A percentile compares a stretch with the other conserved stretches of the same genome.
phyloP scores from a whole-genome alignment of 352 stramenopile genomes.

The Thalassiosira mediterranea region DNA sequence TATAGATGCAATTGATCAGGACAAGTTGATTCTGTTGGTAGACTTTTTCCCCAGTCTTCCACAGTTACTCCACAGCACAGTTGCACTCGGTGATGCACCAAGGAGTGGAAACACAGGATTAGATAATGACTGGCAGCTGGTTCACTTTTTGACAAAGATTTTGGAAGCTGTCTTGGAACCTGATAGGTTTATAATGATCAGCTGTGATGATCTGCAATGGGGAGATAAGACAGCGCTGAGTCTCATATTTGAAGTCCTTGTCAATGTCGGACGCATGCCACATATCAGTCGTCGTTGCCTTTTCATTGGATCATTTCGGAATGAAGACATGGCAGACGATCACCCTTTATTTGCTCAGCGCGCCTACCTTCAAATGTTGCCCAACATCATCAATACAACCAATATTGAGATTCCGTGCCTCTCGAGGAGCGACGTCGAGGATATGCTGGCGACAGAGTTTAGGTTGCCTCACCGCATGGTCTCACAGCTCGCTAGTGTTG shows the following conservation, averaged over 20 bases:
- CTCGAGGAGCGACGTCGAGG: constrained; percentile 30
- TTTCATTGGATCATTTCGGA: background rate
- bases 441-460: constrained; percentile 42
- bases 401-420: constrained; percentile 31
- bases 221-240: background rate
- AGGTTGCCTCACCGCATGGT: constrained; percentile 36
- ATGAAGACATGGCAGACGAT: constrained; percentile 11
- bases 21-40: background rate
- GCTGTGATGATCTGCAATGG: constrained; percentile 24
- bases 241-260: constrained; percentile 2
- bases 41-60: constrained; percentile 11
- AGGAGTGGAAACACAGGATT: too few species aligned
- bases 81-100: background rate
- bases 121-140: too few species aligned
- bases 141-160: too few species aligned
- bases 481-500: constrained; percentile 20
- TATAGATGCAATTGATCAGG: background rate
- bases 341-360: background rate
- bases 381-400: constrained; percentile 16
- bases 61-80: too few species aligned
- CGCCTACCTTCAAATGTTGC: background rate
- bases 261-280: background rate
- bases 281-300: background rate
- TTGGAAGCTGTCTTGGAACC: constrained; percentile 4
- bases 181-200: constrained; percentile 13